Evolutionary conservation across 225 moss, liverwort and hornwort genomes (phyloP).

Genomic region (Lunularia cruciata): DNA sequence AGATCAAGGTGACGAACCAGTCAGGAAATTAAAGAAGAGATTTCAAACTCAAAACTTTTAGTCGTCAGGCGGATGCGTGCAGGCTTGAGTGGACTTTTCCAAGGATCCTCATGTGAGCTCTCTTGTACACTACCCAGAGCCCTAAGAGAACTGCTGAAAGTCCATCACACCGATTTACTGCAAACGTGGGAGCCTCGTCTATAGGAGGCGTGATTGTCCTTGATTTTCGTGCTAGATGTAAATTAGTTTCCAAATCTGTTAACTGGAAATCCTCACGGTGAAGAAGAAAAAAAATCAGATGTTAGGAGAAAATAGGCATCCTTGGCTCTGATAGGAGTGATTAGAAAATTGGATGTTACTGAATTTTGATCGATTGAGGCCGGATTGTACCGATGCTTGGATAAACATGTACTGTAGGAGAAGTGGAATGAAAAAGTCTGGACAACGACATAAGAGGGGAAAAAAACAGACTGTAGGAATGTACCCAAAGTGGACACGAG

Average conservation of each 20-base stretch:
- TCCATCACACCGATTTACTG: no score
- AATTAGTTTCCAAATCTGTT: no score
- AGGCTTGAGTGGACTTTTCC: not conserved
- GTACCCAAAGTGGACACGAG: no score
- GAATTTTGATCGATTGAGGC: not conserved
- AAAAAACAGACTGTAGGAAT: no score
- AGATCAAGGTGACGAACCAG: not conserved
- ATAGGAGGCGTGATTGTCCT: no score
- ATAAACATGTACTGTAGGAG: not conserved
- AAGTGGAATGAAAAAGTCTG: not conserved
- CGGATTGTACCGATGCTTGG: not conserved
- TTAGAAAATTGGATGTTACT: not conserved
- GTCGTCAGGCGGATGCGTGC: not conserved
- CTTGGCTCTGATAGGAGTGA: not conserved
- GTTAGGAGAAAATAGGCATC: not conserved
- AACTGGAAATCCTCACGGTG: no score
- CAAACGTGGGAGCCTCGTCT: not conserved
- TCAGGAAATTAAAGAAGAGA: not conserved
- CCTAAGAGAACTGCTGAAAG: no score
- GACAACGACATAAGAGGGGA: not conserved
- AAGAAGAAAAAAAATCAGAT: no score
- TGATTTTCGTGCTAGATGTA: no score
- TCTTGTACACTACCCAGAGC: constrained; percentile 13
- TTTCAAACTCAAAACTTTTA: not conserved
- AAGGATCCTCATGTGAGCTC: constrained; percentile 15